These are phyloP conservation scores for Orbilia blumenaviensis DNA, from an alignment of 2,329 filamentous ascomycete genomes.

Conservation along the genomic window DNA sequence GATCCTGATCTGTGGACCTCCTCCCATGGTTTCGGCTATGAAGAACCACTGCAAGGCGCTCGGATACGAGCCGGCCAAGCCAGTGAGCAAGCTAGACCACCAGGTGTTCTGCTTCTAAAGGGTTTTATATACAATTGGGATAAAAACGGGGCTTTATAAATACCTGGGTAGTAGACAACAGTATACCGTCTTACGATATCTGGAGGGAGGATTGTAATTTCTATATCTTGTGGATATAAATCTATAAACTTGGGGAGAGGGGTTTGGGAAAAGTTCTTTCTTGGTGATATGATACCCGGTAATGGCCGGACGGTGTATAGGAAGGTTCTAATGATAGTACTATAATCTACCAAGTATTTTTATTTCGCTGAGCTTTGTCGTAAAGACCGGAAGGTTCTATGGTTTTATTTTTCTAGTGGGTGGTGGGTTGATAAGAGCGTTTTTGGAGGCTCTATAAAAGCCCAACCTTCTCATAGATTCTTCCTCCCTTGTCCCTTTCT, in stretches of 20 bases:
- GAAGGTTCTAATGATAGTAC: neutral
- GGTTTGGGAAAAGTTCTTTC: neutral
- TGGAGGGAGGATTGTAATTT: neutral
- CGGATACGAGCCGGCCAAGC: constrained; percentile 89
- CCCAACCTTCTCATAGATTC: neutral
- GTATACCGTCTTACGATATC: too few species aligned
- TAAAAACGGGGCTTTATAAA: too few species aligned
- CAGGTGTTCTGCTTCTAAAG: constrained; percentile 94
- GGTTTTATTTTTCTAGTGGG: too few species aligned
- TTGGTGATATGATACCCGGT: too few species aligned
- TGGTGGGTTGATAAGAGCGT: neutral
- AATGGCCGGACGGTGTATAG: neutral
- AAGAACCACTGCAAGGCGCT: constrained; percentile 93
- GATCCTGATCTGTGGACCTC: constrained; percentile 91
- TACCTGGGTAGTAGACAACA: too few species aligned
- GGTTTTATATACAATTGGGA: too few species aligned
- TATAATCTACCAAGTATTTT: too few species aligned
- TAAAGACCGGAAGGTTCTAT: too few species aligned
- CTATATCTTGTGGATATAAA: neutral
- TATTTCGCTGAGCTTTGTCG: too few species aligned
- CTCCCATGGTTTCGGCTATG: constrained; percentile 78
- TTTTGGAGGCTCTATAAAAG: neutral
- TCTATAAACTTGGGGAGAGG: too few species aligned
- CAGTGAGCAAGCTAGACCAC: constrained; percentile 97
- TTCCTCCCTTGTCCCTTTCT: neutral